These are phyloP conservation scores for Puccinellia tenuiflora DNA, from an alignment of 176 grass and related monocot genomes.

Conservation along the genomic window DNA sequence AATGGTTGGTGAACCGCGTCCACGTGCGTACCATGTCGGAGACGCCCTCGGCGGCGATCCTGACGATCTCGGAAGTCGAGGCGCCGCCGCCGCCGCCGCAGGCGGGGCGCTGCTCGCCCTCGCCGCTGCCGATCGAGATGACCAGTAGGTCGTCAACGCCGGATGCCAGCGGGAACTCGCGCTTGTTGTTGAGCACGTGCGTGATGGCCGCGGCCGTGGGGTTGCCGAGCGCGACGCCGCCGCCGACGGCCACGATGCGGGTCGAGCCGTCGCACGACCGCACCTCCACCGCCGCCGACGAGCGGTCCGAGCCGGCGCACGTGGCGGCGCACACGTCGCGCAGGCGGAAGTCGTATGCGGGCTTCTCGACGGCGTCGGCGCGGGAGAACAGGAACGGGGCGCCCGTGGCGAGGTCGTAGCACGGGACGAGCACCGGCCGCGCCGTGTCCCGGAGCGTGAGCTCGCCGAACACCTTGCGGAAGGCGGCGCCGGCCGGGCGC, in stretches of 20 bases:
- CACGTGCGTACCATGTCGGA: conserved; percentile 58
- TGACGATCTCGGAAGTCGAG: conserved; percentile 42
- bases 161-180: conserved; percentile 63
- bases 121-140: conserved; percentile 65
- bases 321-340: conserved; percentile 85
- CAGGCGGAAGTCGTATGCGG: conserved; percentile 72
- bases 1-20: neutral
- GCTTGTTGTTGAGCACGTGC: conserved; percentile 96
- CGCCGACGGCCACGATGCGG: conserved; percentile 60
- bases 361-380: conserved; percentile 69
- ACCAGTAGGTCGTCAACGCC: conserved; percentile 78
- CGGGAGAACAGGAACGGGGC: conserved; percentile 85
- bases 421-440: conserved; percentile 76
- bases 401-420: conserved; percentile 74
- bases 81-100: neutral
- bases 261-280: conserved; percentile 60
- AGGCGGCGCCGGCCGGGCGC: conserved; percentile 7
- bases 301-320: conserved; percentile 35
- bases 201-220: conserved; percentile 93
- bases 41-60: conserved; percentile 78
- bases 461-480: conserved; percentile 57
- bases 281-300: conserved; percentile 35
- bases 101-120: neutral
- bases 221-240: conserved; percentile 71
- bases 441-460: conserved; percentile 66